Conservation (phyloP, 1,139 yeast species). For the Yamadazyma aaseri region DNA sequence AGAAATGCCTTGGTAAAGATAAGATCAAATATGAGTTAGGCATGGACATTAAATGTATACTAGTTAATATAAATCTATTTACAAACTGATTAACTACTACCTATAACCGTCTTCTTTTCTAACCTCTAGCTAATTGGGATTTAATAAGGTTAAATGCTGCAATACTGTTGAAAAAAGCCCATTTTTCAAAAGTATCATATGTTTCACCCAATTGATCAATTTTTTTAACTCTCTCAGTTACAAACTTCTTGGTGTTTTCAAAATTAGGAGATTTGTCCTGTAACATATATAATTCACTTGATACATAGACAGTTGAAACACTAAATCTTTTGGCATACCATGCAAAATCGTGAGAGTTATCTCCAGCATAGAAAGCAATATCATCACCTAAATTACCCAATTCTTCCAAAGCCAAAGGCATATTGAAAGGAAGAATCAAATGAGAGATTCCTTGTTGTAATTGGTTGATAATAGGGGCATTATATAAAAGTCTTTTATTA, state of each 20-base stretch:
- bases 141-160: slow-evolving; percentile 66
- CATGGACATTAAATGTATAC: not conserved
- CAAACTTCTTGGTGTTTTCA: slow-evolving; percentile 60
- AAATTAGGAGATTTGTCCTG: slow-evolving; percentile 64
- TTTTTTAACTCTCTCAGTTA: slow-evolving; percentile 57
- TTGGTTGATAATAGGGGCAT: slow-evolving; percentile 50
- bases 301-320: slow-evolving; percentile 66
- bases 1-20: slow-evolving; percentile 49
- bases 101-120: not conserved
- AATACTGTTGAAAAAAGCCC: slow-evolving; percentile 70
- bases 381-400: slow-evolving; percentile 75
- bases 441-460: slow-evolving; percentile 51
- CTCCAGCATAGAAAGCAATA: slow-evolving; percentile 76
- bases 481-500: slow-evolving; percentile 60
- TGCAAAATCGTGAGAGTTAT: slow-evolving; percentile 76
- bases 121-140: slow-evolving; percentile 70
- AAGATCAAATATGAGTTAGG: slow-evolving; percentile 21
- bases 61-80: slow-evolving; percentile 1
- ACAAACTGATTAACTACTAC: not conserved
- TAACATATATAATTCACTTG: slow-evolving; percentile 76
- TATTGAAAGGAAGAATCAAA: slow-evolving; percentile 54
- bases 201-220: slow-evolving; percentile 56
- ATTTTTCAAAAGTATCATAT: slow-evolving; percentile 67
- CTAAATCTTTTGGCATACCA: slow-evolving; percentile 91
- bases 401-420: slow-evolving; percentile 55